Evolutionary conservation across 2,329 filamentous ascomycete species (phyloP).

Genomic region (Aureobasidium sp.): DNA sequence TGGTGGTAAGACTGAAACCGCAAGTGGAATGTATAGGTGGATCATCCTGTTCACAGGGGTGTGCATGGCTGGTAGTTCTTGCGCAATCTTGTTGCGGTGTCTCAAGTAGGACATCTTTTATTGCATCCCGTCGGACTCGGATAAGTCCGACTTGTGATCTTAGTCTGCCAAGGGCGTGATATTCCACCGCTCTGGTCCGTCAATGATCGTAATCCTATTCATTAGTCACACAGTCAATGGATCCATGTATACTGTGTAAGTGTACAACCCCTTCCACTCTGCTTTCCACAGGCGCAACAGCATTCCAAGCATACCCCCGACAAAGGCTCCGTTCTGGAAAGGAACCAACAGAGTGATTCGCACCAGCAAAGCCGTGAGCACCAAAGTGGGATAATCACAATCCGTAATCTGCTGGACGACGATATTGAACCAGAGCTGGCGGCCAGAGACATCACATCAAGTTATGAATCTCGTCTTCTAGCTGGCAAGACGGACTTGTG

Average conservation of each 20-base stretch:
- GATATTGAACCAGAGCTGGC: background rate
- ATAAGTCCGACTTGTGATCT: too few species aligned
- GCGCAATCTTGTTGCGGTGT: background rate
- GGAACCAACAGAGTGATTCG: background rate
- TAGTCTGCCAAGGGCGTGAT: too few species aligned
- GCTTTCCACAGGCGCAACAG: background rate
- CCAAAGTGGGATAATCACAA: background rate
- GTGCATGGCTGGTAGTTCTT: background rate
- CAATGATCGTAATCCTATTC: too few species aligned
- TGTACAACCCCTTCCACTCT: too few species aligned
- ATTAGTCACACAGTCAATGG: too few species aligned
- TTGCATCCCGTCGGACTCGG: too few species aligned
- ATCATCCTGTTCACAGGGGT: background rate
- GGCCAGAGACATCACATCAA: background rate
- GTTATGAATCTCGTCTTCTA: background rate
- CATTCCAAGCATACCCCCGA: background rate
- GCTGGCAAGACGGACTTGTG: background rate
- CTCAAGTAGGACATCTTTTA: too few species aligned
- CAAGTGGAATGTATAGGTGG: background rate
- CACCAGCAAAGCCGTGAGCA: background rate
- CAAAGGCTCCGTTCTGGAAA: background rate
- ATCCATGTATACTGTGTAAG: too few species aligned
- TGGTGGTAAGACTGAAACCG: background rate
- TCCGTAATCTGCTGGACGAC: background rate
- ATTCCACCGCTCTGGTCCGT: too few species aligned